phyloP scores from a whole-genome alignment of 805 yeast genomes.

The Sugiyamaella marilandica region DNA sequence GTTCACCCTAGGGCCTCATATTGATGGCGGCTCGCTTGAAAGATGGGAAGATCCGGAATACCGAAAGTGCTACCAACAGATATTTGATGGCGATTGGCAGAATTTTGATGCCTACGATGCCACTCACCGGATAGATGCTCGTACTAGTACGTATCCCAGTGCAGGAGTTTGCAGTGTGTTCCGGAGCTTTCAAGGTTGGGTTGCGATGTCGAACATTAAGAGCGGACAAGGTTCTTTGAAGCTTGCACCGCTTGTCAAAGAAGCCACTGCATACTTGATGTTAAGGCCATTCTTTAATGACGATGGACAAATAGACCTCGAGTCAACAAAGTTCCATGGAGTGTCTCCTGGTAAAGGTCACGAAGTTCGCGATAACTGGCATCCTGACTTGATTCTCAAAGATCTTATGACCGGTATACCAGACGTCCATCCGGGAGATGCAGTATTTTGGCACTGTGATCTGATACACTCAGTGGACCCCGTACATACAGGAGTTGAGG shows the following conservation, averaged over 20 bases:
- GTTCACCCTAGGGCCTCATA: constrained; percentile 36
- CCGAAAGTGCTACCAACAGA: constrained; percentile 34
- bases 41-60: constrained; percentile 44
- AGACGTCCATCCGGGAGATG: constrained; percentile 40
- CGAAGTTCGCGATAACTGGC: constrained; percentile 28
- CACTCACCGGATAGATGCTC: constrained; percentile 34
- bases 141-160: constrained; percentile 33
- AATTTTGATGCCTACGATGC: constrained; percentile 39
- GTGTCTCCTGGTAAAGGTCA: constrained; percentile 38
- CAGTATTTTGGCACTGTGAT: constrained; percentile 44
- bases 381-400: constrained; percentile 36
- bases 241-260: constrained; percentile 36
- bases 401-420: constrained; percentile 37
- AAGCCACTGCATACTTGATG: constrained; percentile 38
- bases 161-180: constrained; percentile 34
- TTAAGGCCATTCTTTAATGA: constrained; percentile 38
- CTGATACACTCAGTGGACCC: constrained; percentile 40
- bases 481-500: constrained; percentile 32
- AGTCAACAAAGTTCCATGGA: constrained; percentile 37
- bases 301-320: constrained; percentile 6
- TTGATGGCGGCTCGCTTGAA: constrained; percentile 42
- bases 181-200: constrained; percentile 44
- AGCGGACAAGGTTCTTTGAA: constrained; percentile 40
- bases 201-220: constrained; percentile 35
- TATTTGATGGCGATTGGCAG: constrained; percentile 40